Base-by-base conservation (phyloP, 225 moss, liverwort and hornwort species). In the Ulota crispa region DNA sequence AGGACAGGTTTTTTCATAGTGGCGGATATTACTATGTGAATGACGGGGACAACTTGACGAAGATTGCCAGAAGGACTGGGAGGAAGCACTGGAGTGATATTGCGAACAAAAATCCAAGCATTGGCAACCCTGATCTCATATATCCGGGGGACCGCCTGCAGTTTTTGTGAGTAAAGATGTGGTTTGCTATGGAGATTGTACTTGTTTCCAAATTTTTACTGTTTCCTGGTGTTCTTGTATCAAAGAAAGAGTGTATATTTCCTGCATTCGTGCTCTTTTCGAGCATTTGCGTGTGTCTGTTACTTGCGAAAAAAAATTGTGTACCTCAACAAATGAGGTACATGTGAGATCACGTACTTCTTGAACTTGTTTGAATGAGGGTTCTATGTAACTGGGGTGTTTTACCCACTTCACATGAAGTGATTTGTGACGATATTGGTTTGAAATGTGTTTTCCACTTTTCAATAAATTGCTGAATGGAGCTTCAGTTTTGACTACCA, bases 41-140 rank as follows among this genome's bases (percentile, higher is more conserved):
- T 80, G 43, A 77, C 12, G 99, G 99, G 18, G 99, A 99, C 61
- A 99, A 82, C 27, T 82, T 99, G 85, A 86, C 93, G 47, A 84
- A 82, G 78, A 96, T 96, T 73, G 96, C 96, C 10, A 89, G 77
- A 72, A 66, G 68, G 42, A 75, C 87, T 27, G 99, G 99, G 45
- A 92, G 88, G 85, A 68, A 85, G 50, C 80, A 72, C 64, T 96
- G 93, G 99, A 93, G 87, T 54, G 96, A 93, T 59, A 79, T 99
- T 82, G 87, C 79, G 4, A 83, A 68, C 43, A 84, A 85, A 47
- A 99, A 99, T 73, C 92, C 96, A 9, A 77, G 76, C 66, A 91
- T 99, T 28, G 56, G 43, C 9, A 86, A 94, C 28, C 99, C 99
- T 47, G 42, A 99, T 82, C 92, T 99, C 41, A 99, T 99, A 34